Evolutionary conservation across 1,284 basidiomycete species (phyloP).

Genomic region (Moesziomyces sp.): DNA sequence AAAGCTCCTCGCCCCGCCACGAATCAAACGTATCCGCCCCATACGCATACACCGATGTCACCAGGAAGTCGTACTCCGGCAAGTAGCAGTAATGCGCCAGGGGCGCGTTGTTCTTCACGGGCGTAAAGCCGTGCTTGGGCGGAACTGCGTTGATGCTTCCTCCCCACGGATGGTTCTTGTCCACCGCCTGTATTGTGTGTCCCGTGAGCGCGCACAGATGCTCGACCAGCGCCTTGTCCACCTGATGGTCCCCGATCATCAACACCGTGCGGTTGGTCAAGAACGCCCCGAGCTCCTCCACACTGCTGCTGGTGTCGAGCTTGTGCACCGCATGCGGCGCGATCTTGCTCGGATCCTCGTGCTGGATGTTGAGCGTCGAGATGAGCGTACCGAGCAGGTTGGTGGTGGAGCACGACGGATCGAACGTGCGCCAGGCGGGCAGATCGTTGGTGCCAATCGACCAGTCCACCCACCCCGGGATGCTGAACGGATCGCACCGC

Average conservation of each 20-base stretch:
- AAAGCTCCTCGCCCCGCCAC: constrained; percentile 65
- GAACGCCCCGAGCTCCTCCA: constrained; percentile 53
- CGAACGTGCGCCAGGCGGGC: constrained; percentile 53
- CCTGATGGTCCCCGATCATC: constrained; percentile 67
- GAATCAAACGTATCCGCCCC: constrained; percentile 67
- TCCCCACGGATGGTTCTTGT: constrained; percentile 64
- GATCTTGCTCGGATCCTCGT: constrained; percentile 33
- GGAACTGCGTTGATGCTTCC: constrained; percentile 47
- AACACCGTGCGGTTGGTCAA: constrained; percentile 68
- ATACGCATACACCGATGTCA: constrained; percentile 68
- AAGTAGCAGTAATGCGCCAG: constrained; percentile 69
- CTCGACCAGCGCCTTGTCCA: constrained; percentile 67
- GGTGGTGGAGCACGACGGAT: constrained; percentile 43
- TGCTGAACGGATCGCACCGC: constrained; percentile 49
- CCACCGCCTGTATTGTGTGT: constrained; percentile 60
- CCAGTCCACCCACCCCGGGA: constrained; percentile 54
- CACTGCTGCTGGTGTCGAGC: constrained; percentile 9
- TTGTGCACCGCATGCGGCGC: constrained; percentile 28
- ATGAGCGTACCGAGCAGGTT: constrained; percentile 43
- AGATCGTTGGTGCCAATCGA: constrained; percentile 43
- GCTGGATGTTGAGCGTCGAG: constrained; percentile 29
- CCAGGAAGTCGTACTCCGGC: constrained; percentile 67
- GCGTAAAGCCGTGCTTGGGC: constrained; percentile 41
- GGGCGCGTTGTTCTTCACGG: constrained; percentile 56
- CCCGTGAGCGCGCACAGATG: constrained; percentile 68